phyloP scores from a whole-genome alignment of 2,329 filamentous ascomycete species.

The Chaetoscypha palmicola region DNA sequence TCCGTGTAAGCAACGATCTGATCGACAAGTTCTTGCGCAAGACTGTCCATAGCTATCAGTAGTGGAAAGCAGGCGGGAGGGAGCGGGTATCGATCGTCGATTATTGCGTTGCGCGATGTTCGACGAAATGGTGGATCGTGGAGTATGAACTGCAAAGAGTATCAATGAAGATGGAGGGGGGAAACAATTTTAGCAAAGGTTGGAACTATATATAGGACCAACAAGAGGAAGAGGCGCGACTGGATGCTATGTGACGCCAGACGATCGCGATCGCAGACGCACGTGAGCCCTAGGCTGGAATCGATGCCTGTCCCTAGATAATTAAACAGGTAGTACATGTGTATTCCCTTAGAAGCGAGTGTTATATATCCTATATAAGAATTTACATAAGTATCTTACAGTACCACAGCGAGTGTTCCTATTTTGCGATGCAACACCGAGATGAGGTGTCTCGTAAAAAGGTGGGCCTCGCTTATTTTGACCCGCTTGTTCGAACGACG shows the following conservation, averaged over 20 bases:
- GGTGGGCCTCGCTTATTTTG: too few species aligned
- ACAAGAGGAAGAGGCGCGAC: background rate
- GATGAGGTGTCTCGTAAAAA: too few species aligned
- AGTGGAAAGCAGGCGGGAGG: background rate
- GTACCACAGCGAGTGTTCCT: too few species aligned
- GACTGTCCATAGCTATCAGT: background rate
- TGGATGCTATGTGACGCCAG: too few species aligned
- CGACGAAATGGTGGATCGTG: background rate
- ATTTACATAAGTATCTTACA: too few species aligned
- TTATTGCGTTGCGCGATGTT: background rate
- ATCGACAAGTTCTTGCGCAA: background rate
- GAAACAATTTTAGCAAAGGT: background rate
- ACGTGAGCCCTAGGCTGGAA: background rate
- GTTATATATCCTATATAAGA: too few species aligned
- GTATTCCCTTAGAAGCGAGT: too few species aligned
- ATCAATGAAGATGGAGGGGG: background rate
- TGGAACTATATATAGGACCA: background rate
- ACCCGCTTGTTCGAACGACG: too few species aligned
- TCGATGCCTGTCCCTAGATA: too few species aligned
- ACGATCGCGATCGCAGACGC: too few species aligned
- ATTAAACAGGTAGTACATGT: too few species aligned
- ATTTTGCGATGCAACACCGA: too few species aligned
- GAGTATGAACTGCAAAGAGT: background rate
- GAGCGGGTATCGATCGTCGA: background rate
- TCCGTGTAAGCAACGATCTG: background rate